Conservation (phyloP, 148 eudicot species). For the Rhododendron henanense region DNA sequence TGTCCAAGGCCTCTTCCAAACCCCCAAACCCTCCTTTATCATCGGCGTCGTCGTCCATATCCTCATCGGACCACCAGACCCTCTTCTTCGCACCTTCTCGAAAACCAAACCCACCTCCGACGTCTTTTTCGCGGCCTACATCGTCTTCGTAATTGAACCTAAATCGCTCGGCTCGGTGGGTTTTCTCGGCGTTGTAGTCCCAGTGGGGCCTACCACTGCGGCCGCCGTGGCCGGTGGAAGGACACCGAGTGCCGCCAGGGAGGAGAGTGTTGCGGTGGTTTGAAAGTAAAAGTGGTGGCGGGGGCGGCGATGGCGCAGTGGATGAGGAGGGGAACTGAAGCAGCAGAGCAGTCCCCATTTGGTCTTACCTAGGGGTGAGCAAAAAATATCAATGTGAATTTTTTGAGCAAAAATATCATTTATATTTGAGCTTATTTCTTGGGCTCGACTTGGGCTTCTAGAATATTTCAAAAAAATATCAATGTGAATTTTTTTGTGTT, state of each 20-base stretch:
- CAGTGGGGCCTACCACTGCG: not conserved
- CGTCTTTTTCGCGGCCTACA: conserved; percentile 6
- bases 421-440: too few relatives aligned
- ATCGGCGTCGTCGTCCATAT: conserved; percentile 28
- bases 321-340: not conserved
- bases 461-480: too few relatives aligned
- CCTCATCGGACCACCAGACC: conserved; percentile 62
- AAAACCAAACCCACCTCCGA: conserved; percentile 15
- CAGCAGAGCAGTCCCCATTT: not conserved
- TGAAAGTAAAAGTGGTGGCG: not conserved
- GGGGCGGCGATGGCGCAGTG: not conserved
- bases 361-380: too few relatives aligned
- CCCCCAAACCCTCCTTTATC: conserved; percentile 38
- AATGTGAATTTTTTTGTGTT: too few relatives aligned
- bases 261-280: not conserved
- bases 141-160: conserved; percentile 15
- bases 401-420: too few relatives aligned
- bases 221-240: not conserved
- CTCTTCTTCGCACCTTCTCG: conserved; percentile 28
- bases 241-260: not conserved
- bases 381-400: too few relatives aligned
- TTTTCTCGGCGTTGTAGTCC: conserved; percentile 15
- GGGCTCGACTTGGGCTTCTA: too few relatives aligned
- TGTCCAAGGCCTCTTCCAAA: conserved; percentile 32
- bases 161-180: conserved; percentile 18